A percentile compares a stretch with the other conserved stretches of the same genome.
These are phyloP conservation scores for Aspergillus novofumigatus DNA, from an alignment of 2,329 filamentous ascomycete genomes.

Conservation along the genomic window DNA sequence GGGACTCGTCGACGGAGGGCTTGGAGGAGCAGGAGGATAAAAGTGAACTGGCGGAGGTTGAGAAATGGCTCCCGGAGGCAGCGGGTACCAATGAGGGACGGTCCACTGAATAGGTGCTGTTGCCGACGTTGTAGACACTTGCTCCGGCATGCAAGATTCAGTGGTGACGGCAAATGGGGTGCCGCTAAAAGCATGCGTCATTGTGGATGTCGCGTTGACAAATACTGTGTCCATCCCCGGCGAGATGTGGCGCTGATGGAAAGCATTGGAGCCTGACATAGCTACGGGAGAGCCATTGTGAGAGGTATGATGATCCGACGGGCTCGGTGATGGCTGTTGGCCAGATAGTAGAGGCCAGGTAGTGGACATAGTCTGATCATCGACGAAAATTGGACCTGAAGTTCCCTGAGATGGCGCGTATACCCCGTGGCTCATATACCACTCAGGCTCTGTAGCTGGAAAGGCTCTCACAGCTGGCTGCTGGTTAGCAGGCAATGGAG, in stretches of 20 bases:
- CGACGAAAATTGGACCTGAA: constrained; percentile 10
- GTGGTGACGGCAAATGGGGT: constrained; percentile 25
- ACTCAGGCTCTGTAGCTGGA: constrained; percentile 11
- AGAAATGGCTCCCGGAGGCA: constrained; percentile 24
- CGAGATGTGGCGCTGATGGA: constrained; percentile 25
- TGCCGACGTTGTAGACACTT: constrained; percentile 19
- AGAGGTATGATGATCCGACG: constrained; percentile 18
- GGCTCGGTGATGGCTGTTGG: constrained; percentile 22
- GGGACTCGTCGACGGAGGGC: constrained; percentile 19
- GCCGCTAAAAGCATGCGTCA: constrained; percentile 21
- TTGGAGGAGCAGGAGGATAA: constrained; percentile 23
- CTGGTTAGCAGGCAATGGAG: constrained; percentile 6
- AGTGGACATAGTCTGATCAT: constrained; percentile 10
- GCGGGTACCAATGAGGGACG: constrained; percentile 26
- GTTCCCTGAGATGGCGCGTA: constrained; percentile 7
- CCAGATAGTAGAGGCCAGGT: constrained; percentile 18
- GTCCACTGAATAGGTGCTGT: constrained; percentile 21
- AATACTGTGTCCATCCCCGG: constrained; percentile 21
- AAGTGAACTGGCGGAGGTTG: constrained; percentile 19
- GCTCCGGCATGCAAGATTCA: constrained; percentile 25
- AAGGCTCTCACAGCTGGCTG: constrained; percentile 4
- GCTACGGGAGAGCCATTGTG: constrained; percentile 17
- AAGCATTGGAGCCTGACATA: constrained; percentile 20
- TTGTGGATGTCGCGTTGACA: constrained; percentile 22
- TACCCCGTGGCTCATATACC: constrained; percentile 13